Evolutionary conservation across 1,284 basidiomycete species (phyloP).

Genomic region (Coniophora puteana): DNA sequence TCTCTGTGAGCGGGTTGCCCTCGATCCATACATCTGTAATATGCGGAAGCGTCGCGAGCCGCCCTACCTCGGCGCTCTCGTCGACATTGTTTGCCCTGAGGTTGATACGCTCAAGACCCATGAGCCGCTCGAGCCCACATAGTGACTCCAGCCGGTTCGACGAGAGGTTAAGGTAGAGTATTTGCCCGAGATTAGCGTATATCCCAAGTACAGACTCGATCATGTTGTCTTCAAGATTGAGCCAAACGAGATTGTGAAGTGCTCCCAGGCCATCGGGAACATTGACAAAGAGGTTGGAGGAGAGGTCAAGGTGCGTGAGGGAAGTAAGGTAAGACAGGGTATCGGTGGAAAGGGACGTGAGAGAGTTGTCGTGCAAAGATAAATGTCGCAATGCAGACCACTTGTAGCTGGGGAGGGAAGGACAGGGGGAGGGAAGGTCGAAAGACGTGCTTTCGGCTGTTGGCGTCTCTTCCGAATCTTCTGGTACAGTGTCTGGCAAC

Average conservation of each 20-base stretch:
- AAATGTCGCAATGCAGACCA: slow-evolving; percentile 81
- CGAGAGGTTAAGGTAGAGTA: slow-evolving; percentile 75
- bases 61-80: slow-evolving; percentile 83
- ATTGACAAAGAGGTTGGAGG: slow-evolving; percentile 85
- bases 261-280: slow-evolving; percentile 75
- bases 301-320: slow-evolving; percentile 86
- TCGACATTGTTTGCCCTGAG: slow-evolving; percentile 80
- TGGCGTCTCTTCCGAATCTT: slow-evolving; percentile 43
- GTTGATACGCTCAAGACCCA: slow-evolving; percentile 82
- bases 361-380: slow-evolving; percentile 76
- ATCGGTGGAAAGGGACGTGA: slow-evolving; percentile 79
- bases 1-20: slow-evolving; percentile 74
- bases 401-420: slow-evolving; percentile 56
- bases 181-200: slow-evolving; percentile 75
- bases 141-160: slow-evolving; percentile 90
- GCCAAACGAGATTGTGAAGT: slow-evolving; percentile 76
- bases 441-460: slow-evolving; percentile 21
- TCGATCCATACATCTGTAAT: slow-evolving; percentile 77
- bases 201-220: slow-evolving; percentile 94
- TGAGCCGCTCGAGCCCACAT: slow-evolving; percentile 88
- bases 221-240: slow-evolving; percentile 94
- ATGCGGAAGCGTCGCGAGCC: slow-evolving; percentile 78
- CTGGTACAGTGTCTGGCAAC: slow-evolving; percentile 57
- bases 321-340: slow-evolving; percentile 71
- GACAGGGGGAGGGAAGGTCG: slow-evolving; percentile 27